Conservation (phyloP, 1,284 basidiomycete genomes). For the Puccinia horiana region DNA sequence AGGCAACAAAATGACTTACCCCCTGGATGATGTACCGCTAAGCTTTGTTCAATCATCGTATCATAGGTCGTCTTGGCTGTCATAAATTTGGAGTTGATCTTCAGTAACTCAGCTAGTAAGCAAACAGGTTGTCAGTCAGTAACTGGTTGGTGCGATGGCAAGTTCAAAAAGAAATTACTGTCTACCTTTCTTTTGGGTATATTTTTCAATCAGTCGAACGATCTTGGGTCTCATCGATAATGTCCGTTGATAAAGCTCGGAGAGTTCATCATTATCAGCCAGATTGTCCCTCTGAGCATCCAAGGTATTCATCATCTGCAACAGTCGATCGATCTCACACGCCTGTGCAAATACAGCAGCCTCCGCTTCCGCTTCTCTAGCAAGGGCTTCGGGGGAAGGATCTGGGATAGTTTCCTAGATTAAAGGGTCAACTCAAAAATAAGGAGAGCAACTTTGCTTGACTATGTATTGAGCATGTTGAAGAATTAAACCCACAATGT, state of each 20-base stretch:
- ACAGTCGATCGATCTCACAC: constrained; percentile 80
- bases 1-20: constrained; percentile 10
- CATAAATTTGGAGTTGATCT: constrained; percentile 55
- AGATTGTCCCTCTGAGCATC: constrained; percentile 75
- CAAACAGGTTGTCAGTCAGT: background rate
- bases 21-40: constrained; percentile 44
- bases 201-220: constrained; percentile 93
- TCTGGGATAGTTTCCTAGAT: constrained; percentile 83
- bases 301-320: constrained; percentile 75
- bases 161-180: constrained; percentile 53
- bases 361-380: constrained; percentile 83
- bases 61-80: constrained; percentile 56
- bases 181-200: constrained; percentile 83
- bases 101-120: constrained; percentile 53
- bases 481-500: constrained; percentile 68
- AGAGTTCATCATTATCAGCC: constrained; percentile 91
- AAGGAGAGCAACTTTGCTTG: constrained; percentile 12
- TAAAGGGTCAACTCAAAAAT: background rate
- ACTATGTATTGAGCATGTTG: background rate
- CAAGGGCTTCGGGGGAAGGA: constrained; percentile 74
- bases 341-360: constrained; percentile 80
- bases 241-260: constrained; percentile 86
- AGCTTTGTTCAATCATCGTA: constrained; percentile 52
- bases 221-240: constrained; percentile 90
- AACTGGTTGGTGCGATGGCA: background rate